Conservation (phyloP, 177 flowering plant species). For the Vitis hybrid region DNA sequence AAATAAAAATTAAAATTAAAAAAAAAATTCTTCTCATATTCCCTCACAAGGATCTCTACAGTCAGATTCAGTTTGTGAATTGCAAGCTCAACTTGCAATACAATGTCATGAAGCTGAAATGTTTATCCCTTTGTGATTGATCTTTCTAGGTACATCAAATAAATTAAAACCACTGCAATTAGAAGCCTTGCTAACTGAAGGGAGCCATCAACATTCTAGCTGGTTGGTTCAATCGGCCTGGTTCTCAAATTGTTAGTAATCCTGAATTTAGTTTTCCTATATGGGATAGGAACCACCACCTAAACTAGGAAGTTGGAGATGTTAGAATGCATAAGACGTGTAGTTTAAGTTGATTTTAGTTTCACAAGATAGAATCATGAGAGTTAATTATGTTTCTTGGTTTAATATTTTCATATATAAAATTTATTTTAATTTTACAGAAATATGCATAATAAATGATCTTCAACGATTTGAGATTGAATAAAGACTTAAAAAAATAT, state of each 20-base stretch:
- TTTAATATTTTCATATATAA: no score
- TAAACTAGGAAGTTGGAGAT: no score
- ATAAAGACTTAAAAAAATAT: no score
- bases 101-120: background rate
- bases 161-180: constrained; percentile 83
- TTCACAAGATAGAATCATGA: no score
- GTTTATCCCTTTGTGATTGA: constrained; percentile 7
- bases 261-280: no score
- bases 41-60: background rate
- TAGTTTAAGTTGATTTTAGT: no score
- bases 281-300: no score
- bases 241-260: background rate
- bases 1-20: background rate
- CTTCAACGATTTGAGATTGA: no score
- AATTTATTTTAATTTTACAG: no score
- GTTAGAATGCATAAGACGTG: no score
- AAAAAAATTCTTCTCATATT: background rate
- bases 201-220: constrained; percentile 78
- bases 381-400: no score
- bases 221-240: constrained; percentile 53
- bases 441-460: no score
- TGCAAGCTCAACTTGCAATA: constrained; percentile 2
- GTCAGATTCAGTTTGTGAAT: background rate
- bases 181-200: constrained; percentile 82
- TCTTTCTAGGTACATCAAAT: constrained; percentile 48